Evolutionary conservation across 208 protist species (phyloP), one percentile per base, ranked within the genome.

Genomic region (Trypanosoma avium): DNA sequence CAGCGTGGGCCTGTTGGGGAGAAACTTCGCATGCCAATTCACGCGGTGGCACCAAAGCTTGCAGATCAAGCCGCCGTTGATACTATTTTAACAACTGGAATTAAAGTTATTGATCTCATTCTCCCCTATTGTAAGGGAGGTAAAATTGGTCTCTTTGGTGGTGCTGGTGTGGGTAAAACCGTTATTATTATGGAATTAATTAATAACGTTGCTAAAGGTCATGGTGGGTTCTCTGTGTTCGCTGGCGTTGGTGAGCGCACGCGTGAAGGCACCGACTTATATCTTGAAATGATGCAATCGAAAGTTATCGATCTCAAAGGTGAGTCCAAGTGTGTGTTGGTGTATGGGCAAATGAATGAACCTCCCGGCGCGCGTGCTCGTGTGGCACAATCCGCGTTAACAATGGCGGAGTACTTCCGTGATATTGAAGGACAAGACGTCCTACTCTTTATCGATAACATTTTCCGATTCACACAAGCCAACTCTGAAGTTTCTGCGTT

Each of bases 261-360:
- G 35, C 93, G 98, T 73, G 98, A 99, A 81, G 97, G 97, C 74
- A 98, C 97, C 68, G 98, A 99, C 81, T 81, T 99, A 55, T 99
- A 98, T 86, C 85, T 98, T 75, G 98, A 99, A 82, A 99, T 99
- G 97, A 98, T 99, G 79, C 83, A 96, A 73, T 97, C 96, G 50
- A 90, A 93, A 75, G 83, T 97, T 63, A 97, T 98, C 77, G 90
- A 98, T 48, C 81, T 98, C 45, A 82, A 93, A 50, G 88, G 84
- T 19, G 86, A 93, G n/a, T 98, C 97, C 49, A 99, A 99, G 89
- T 98, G 96, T 67, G 93, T 98, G 46, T 86, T 99, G n/a, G 97
- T 99, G 67, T 99, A 99, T 85, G 98, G 98, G 36, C 98, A 99
- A 93, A 99, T 99, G 98, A 99, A 99, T 84, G 98, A 99, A 86